Conservation (phyloP, 1,139 yeast species). For the Lodderomyces orthopsilosis region DNA sequence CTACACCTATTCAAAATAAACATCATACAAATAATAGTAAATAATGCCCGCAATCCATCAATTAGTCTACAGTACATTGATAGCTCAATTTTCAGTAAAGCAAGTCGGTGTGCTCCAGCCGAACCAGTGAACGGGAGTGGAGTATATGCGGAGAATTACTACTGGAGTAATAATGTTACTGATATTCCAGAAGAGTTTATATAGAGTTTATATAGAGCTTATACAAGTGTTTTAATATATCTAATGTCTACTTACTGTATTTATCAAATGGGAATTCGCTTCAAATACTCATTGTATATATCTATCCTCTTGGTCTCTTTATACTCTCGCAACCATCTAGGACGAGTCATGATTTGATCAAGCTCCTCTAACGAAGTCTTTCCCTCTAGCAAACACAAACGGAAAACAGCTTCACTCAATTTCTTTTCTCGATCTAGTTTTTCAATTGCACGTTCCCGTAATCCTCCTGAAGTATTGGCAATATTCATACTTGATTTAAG, state of each 20-base stretch:
- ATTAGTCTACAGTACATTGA: slow-evolving; percentile 33
- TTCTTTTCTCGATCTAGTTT: slow-evolving; percentile 41
- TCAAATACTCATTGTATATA: slow-evolving; percentile 22
- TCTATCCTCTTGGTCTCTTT: slow-evolving; percentile 27
- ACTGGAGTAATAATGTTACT: slow-evolving; percentile 25
- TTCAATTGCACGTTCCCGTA: slow-evolving; percentile 46
- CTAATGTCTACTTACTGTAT: not conserved
- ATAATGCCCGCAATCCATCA: slow-evolving; percentile 34
- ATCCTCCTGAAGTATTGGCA: slow-evolving; percentile 48
- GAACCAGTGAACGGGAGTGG: slow-evolving; percentile 16
- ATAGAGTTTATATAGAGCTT: not conserved
- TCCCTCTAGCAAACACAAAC: slow-evolving; percentile 46
- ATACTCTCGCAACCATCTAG: slow-evolving; percentile 32
- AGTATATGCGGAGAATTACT: slow-evolving; percentile 10
- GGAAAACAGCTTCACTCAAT: slow-evolving; percentile 42
- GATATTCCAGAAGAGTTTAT: slow-evolving; percentile 21
- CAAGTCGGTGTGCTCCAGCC: slow-evolving; percentile 25
- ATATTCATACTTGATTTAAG: slow-evolving; percentile 47
- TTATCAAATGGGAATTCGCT: not conserved
- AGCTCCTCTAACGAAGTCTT: slow-evolving; percentile 35
- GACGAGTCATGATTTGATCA: slow-evolving; percentile 34
- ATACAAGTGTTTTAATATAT: not conserved
- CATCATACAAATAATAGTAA: slow-evolving; percentile 35
- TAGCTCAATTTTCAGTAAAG: slow-evolving; percentile 33
- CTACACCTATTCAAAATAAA: slow-evolving; percentile 40